Percentiles rank a stretch among this genome's conserved stretches.
Conservation (phyloP, 2,329 filamentous ascomycete genomes). For the Microcyclospora pomicola region DNA sequence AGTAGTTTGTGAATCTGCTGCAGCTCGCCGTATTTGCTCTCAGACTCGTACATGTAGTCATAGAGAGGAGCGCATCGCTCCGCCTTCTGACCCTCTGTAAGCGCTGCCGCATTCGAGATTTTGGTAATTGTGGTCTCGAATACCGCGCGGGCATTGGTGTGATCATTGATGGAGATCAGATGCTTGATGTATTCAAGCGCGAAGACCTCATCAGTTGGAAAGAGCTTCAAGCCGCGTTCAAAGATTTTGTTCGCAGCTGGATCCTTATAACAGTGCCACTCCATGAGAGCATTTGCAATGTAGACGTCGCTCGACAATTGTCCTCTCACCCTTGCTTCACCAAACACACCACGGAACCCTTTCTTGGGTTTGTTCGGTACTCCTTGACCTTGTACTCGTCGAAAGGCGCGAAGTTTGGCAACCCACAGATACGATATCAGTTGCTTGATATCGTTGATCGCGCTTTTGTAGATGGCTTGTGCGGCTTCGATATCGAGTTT, state of each 20-base stretch:
- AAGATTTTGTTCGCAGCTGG: constrained; percentile 88
- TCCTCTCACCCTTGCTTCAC: constrained; percentile 73
- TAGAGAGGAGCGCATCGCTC: constrained; percentile 71
- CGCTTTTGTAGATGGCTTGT: constrained; percentile 53
- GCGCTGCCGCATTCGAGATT: constrained; percentile 50
- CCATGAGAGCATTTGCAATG: constrained; percentile 80
- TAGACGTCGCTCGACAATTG: constrained; percentile 91
- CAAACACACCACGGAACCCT: constrained; percentile 78
- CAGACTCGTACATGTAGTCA: constrained; percentile 85
- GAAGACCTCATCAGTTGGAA: constrained; percentile 86
- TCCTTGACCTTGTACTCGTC: constrained; percentile 76
- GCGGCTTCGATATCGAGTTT: constrained; percentile 43
- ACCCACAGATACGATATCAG: constrained; percentile 93
- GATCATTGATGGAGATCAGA: constrained; percentile 79
- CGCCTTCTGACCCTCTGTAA: constrained; percentile 31
- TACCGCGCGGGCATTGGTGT: constrained; percentile 79
- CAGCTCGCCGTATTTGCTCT: constrained; percentile 86
- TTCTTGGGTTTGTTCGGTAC: constrained; percentile 40
- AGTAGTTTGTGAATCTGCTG: constrained; percentile 84
- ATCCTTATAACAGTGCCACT: constrained; percentile 93
- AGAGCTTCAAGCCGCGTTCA: constrained; percentile 82
- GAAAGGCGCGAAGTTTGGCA: constrained; percentile 82
- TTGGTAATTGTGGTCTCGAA: constrained; percentile 89
- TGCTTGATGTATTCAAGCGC: constrained; percentile 94
- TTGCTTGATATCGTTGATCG: constrained; percentile 63